These are phyloP conservation scores for Candida glaebosa DNA, from an alignment of 805 yeast genomes.

Conservation along the genomic window DNA sequence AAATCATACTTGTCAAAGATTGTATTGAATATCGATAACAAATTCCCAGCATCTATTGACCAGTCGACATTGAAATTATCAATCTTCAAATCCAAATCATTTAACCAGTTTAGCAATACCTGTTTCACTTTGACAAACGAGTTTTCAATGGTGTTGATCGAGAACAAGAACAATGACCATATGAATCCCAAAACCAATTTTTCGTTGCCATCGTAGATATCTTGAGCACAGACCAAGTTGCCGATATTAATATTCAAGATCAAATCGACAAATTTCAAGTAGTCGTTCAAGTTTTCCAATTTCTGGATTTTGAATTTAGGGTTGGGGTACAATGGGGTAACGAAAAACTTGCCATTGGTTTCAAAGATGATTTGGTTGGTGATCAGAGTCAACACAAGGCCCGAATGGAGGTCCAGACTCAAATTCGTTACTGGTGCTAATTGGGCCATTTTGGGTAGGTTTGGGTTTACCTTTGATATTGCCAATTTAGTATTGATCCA, in stretches of 20 bases:
- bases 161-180: slow-evolving; percentile 46
- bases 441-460: slow-evolving; percentile 3
- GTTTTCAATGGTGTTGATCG: slow-evolving; percentile 28
- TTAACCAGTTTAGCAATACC: slow-evolving; percentile 50
- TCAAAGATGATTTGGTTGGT: slow-evolving; percentile 30
- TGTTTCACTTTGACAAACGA: slow-evolving; percentile 29
- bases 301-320: slow-evolving; percentile 45
- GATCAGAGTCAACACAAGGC: slow-evolving; percentile 35
- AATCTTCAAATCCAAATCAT: slow-evolving; percentile 27
- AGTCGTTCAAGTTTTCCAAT: slow-evolving; percentile 44
- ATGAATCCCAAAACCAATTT: slow-evolving; percentile 47
- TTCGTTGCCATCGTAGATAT: slow-evolving; percentile 45
- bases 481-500: slow-evolving; percentile 46
- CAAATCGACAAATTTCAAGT: slow-evolving; percentile 39
- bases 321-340: slow-evolving; percentile 28
- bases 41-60: slow-evolving; percentile 48
- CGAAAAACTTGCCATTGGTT: slow-evolving; percentile 17
- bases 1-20: slow-evolving; percentile 30
- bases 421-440: slow-evolving; percentile 14
- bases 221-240: slow-evolving; percentile 46
- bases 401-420: slow-evolving; percentile 36
- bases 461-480: slow-evolving; percentile 7
- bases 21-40: slow-evolving; percentile 42
- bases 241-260: slow-evolving; percentile 35
- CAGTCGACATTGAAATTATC: slow-evolving; percentile 54